These are phyloP conservation scores for Alternaria brassicae DNA, from an alignment of 2,329 filamentous ascomycete genomes.

Conservation along the genomic window DNA sequence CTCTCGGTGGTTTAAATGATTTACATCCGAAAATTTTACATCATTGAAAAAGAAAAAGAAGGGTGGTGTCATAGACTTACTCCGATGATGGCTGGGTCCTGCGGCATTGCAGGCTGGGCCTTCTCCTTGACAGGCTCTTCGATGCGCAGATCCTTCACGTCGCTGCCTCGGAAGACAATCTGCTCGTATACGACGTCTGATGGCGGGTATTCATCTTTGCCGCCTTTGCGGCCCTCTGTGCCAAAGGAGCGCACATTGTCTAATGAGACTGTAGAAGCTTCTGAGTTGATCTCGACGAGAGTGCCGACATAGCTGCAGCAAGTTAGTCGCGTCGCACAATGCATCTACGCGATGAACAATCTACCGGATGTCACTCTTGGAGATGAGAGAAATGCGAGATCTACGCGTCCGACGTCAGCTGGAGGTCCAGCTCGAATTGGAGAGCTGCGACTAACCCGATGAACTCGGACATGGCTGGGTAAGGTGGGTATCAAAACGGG, in stretches of 20 bases:
- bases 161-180: constrained; percentile 96
- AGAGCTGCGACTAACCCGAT: constrained; percentile 61
- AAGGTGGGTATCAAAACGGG: constrained; percentile 37
- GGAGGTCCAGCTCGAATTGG: constrained; percentile 41
- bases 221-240: constrained; percentile 86
- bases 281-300: constrained; percentile 97
- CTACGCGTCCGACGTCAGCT: constrained; percentile 58
- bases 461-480: constrained; percentile 64
- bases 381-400: constrained; percentile 94
- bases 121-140: constrained; percentile 78
- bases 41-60: constrained; percentile 65
- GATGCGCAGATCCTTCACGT: constrained; percentile 97
- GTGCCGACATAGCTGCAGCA: constrained; percentile 84
- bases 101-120: constrained; percentile 79
- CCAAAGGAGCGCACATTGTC: constrained; percentile 95
- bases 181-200: constrained; percentile 95
- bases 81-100: constrained; percentile 95
- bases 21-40: constrained; percentile 98
- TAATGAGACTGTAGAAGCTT: constrained; percentile 93
- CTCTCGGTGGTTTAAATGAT: constrained; percentile 82
- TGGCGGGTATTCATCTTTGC: constrained; percentile 80
- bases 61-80: constrained; percentile 69
- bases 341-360: constrained; percentile 43
- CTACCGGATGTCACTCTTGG: constrained; percentile 95
- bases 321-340: constrained; percentile 27